Evolutionary conservation across 2,329 filamentous ascomycete genomes (phyloP).

Genomic region (Diaporthe batatas): DNA sequence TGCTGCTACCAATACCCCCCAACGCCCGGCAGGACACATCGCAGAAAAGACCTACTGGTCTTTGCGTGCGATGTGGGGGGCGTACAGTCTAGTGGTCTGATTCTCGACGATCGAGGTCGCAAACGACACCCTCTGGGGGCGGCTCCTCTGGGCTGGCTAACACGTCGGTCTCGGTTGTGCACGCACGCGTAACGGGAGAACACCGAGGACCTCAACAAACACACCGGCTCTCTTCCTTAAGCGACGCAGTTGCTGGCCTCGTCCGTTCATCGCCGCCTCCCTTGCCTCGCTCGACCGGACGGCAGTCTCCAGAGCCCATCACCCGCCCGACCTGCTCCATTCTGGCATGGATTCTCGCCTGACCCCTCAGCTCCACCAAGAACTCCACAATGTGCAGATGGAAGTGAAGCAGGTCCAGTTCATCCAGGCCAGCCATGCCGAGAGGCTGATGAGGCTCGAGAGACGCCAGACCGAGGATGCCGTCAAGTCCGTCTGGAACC

Average conservation of each 20-base stretch:
- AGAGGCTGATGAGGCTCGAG: slow-evolving; percentile 72
- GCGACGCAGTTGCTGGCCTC: slow-evolving; percentile 6
- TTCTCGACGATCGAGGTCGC: slow-evolving; percentile 42
- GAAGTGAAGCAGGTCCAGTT: slow-evolving; percentile 77
- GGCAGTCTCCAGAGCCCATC: slow-evolving; percentile 17
- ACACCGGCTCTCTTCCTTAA: not conserved
- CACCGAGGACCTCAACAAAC: slow-evolving; percentile 14
- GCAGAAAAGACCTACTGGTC: slow-evolving; percentile 50
- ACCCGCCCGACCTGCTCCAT: not conserved
- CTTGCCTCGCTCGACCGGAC: slow-evolving; percentile 20
- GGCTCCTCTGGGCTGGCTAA: slow-evolving; percentile 32
- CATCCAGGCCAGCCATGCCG: slow-evolving; percentile 72
- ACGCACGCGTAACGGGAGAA: slow-evolving; percentile 20
- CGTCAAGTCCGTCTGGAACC: slow-evolving; percentile 88
- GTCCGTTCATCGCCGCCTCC: slow-evolving; percentile 37
- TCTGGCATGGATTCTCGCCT: slow-evolving; percentile 75
- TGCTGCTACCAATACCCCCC: not conserved
- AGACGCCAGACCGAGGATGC: slow-evolving; percentile 77
- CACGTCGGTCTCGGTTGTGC: slow-evolving; percentile 6
- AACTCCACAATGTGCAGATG: slow-evolving; percentile 77
- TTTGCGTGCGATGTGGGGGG: slow-evolving; percentile 61
- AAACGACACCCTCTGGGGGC: slow-evolving; percentile 28
- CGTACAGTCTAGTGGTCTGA: slow-evolving; percentile 56
- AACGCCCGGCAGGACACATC: slow-evolving; percentile 43
- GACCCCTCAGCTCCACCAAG: slow-evolving; percentile 68